Conservation (phyloP, 306 rosid species). For the Quercus parvula region DNA sequence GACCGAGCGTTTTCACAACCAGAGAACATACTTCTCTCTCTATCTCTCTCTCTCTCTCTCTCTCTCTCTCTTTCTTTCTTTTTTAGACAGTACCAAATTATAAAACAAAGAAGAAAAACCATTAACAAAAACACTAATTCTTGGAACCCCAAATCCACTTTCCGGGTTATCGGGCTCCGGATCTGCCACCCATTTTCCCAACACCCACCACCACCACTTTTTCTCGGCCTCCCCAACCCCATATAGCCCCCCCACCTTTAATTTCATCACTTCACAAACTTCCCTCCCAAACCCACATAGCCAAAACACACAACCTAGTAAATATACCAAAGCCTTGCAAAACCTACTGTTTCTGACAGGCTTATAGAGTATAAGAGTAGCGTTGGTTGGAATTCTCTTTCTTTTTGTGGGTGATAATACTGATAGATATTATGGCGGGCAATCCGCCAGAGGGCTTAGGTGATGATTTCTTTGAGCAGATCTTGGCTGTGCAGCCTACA, state of each 20-base stretch:
- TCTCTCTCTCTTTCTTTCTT: background rate
- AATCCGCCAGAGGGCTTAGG: conserved; percentile 71
- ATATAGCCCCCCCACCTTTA: conserved; percentile 1
- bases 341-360: background rate
- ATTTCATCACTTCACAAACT: conserved; percentile 8
- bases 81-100: background rate
- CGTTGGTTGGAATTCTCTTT: background rate
- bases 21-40: background rate
- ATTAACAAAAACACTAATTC: background rate
- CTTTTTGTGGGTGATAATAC: background rate
- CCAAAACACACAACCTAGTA: background rate
- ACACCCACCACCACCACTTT: conserved; percentile 13
- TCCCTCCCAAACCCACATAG: background rate
- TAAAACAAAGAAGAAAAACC: no score
- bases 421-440: conserved; percentile 53
- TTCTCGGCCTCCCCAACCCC: conserved; percentile 18
- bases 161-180: conserved; percentile 47
- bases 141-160: conserved; percentile 34
- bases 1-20: background rate
- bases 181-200: conserved; percentile 46
- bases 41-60: background rate
- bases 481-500: conserved; percentile 54
- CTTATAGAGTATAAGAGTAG: background rate
- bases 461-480: conserved; percentile 93
- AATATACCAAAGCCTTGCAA: background rate